Evolutionary conservation across 2,329 filamentous ascomycete species (phyloP), one percentile per base, ranked within the genome.

Genomic region (Colletotrichum sp.): DNA sequence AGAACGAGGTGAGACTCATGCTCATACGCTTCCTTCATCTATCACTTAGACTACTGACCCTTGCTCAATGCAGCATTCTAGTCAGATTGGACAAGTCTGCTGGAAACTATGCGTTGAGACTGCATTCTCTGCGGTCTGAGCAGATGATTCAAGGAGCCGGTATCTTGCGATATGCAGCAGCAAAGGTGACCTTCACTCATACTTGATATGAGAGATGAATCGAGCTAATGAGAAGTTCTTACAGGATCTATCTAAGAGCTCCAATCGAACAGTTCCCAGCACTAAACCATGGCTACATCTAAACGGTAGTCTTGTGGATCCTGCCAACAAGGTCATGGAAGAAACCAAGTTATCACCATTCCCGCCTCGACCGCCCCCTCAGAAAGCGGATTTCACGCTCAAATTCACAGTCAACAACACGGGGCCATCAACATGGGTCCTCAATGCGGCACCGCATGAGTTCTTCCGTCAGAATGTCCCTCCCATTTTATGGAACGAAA

Each of bases 401-500:
- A 70, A 65, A 6, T 74, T 70, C 25, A 65, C 32, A 27, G 66
- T 70, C 8, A 70, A 74, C 48, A 65, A 43, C 16, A 70, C 71
- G 4, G 71, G 66, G 0, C 43, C 71, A 3, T 70, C 71, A 1
- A 70, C 71, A 2, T 74, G 71, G 71, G 71, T 74, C 0, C 66
- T 74, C 4, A 70, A 70, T 13, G 32, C 71, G 2, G 66, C 66
- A 1, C 66, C 71, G 10, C 71, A 74, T 15, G 70, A 73, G 28
- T 73, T 73, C 39, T 73, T 73, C 30, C 70, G 70, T 5, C 70
- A 73, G n/a, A 73, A 73, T n/a, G 70, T 73, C 3, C 70, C 70
- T 15, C 65, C 70, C 5, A 73, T 73, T 8, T 4, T 73, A 3
- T 73, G 70, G 65, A 69, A 73, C 15, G 22, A 61, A 10, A 30